Evolutionary conservation across 495 filamentous ascomycete species (phyloP), one percentile per base, ranked within the genome.

Genomic region (Penicillium canariense): DNA sequence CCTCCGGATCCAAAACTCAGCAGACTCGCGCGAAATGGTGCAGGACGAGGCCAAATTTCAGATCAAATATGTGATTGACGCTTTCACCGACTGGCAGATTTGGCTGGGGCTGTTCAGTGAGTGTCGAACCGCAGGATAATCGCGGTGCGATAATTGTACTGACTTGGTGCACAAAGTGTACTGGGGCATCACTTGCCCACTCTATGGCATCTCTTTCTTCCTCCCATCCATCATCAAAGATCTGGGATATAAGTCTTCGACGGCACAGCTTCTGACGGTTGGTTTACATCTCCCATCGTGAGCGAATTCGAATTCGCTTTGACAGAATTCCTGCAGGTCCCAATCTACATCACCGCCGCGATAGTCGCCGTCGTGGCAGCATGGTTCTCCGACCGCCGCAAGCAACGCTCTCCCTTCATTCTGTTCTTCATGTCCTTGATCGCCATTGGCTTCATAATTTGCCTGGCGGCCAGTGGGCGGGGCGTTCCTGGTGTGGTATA

Each of bases 191-290:
- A 80, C 84, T 6, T 85, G 81, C 52, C 85, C 87, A 0, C 73
- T 90, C 0, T 90, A 89, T 56, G 85, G 84, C n/a, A 84, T 89
- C 65, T 83, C 80, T 2, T 73, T 89, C 17, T 91, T 88, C 70
- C 78, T 89, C 0, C 88, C 88, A 0, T 84, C 69, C 3, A 96
- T 96, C 68, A 72, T 97, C 63, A 68, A 71, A 23, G 80, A 85
- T 39, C 75, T 74, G 26, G 84, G 84, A 1, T 88, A 87, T 55
- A 76, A 73, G 2, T 79, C 80, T 4, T 84, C 84, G 15, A 81
- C 77, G 1, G 85, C 87, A 0, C 87, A 89, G 58, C 77, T 90
- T 0, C 77, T 91, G 54, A 89, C 86, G 0, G 81, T 62, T 5
- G 50, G 60, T 45, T 4, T 8, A 18, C n/a, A 18, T 1, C 14